Conservation (phyloP, 2,329 filamentous ascomycete species). For the Eutypa lata region DNA sequence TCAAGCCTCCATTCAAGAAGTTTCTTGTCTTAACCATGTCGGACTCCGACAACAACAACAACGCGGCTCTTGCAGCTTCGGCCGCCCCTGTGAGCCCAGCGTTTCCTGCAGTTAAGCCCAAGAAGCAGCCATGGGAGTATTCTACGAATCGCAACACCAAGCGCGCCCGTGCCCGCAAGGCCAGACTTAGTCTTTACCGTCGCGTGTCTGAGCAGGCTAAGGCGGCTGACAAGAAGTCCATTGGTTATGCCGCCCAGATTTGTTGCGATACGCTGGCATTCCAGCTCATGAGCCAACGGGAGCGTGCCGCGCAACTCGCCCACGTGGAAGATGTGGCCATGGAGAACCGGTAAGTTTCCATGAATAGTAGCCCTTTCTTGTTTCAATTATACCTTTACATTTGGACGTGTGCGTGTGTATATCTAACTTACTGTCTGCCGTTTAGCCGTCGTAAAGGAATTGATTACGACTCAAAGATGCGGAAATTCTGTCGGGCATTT, state of each 20-base stretch:
- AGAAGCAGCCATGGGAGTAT: slow-evolving; percentile 17
- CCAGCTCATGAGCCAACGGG: slow-evolving; percentile 4
- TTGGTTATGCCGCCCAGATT: slow-evolving; percentile 14
- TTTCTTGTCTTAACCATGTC: too few relatives aligned
- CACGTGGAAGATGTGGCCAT: slow-evolving; percentile 15
- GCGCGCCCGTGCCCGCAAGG: slow-evolving; percentile 18
- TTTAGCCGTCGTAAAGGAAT: too few relatives aligned
- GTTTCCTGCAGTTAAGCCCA: neutral
- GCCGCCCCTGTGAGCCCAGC: too few relatives aligned
- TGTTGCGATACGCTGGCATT: slow-evolving; percentile 5
- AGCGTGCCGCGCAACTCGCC: slow-evolving; percentile 9
- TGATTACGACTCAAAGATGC: neutral
- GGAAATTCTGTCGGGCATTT: too few relatives aligned
- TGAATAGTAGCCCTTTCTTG: slow-evolving; percentile 10
- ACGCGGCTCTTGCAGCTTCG: too few relatives aligned
- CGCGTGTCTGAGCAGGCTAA: slow-evolving; percentile 16
- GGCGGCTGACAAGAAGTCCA: slow-evolving; percentile 18
- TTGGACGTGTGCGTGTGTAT: neutral
- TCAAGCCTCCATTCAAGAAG: too few relatives aligned
- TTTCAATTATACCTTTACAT: neutral
- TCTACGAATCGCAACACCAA: slow-evolving; percentile 23
- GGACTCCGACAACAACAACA: too few relatives aligned
- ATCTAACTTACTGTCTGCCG: too few relatives aligned
- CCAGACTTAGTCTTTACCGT: slow-evolving; percentile 11
- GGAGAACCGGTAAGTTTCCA: slow-evolving; percentile 10